phyloP scores from a whole-genome alignment of 2,329 filamentous ascomycete genomes.

The Leptographium procerum region DNA sequence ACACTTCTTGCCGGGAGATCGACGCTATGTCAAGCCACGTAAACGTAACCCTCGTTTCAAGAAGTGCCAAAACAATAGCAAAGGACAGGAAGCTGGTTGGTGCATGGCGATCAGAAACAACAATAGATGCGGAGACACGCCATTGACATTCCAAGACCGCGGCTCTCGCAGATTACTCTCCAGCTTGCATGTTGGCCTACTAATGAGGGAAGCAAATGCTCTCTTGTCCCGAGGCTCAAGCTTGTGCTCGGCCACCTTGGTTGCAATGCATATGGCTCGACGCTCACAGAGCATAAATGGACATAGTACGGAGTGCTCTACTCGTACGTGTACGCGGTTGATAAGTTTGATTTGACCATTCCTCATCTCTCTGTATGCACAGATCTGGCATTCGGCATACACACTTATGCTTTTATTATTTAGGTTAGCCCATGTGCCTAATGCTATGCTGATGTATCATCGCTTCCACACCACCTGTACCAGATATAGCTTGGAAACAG shows the following conservation, averaged over 20 bases:
- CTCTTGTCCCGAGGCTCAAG: too few relatives aligned
- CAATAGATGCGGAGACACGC: background rate
- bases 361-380: background rate
- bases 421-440: background rate
- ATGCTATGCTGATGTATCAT: background rate
- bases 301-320: too few relatives aligned
- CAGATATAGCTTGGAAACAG: background rate
- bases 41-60: background rate
- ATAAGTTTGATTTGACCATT: background rate
- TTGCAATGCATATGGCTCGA: too few relatives aligned
- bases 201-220: too few relatives aligned
- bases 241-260: too few relatives aligned
- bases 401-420: background rate
- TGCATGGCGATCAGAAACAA: background rate
- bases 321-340: too few relatives aligned
- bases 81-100: background rate
- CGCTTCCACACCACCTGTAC: background rate
- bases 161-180: background rate
- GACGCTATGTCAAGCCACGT: background rate
- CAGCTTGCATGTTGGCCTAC: too few relatives aligned
- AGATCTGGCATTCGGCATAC: background rate
- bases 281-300: too few relatives aligned
- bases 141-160: background rate
- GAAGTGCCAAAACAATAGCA: background rate
- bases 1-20: background rate